A percentile compares a stretch with the other conserved stretches of the same genome.
Evolutionary conservation across 305 asterid species (phyloP).

Genomic region (Rubia balearica): DNA sequence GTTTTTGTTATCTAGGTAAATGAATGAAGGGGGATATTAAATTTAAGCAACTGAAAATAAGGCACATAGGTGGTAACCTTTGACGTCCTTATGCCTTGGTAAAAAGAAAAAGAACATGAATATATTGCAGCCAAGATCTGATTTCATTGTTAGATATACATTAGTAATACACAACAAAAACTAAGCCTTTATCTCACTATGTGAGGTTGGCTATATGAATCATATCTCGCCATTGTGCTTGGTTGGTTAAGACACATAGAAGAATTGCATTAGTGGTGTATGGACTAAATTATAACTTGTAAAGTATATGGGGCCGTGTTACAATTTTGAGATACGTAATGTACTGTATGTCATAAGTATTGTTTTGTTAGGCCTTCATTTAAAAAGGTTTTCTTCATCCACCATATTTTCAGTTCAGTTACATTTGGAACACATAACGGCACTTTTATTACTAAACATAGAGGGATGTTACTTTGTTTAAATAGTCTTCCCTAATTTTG

Average conservation of each 20-base stretch:
- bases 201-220: not conserved
- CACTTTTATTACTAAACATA: not conserved
- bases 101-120: not conserved
- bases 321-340: not conserved
- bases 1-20: not conserved
- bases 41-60: not conserved
- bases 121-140: not conserved
- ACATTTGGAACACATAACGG: not conserved
- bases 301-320: not conserved
- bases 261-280: not conserved
- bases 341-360: not conserved
- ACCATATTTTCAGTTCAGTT: not conserved
- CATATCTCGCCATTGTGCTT: not conserved
- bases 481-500: not conserved
- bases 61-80: not conserved
- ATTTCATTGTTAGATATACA: not conserved
- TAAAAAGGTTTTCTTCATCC: no score
- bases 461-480: not conserved
- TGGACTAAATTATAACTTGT: not conserved
- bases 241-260: no score
- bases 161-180: not conserved
- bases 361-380: conserved; percentile 3
- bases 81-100: not conserved
- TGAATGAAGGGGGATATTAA: not conserved
- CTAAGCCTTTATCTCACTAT: no score